Percentiles rank a stretch among this genome's conserved stretches.
Conservation (phyloP, 2,329 filamentous ascomycete genomes). For the Pseudogymnoascus sp. region DNA sequence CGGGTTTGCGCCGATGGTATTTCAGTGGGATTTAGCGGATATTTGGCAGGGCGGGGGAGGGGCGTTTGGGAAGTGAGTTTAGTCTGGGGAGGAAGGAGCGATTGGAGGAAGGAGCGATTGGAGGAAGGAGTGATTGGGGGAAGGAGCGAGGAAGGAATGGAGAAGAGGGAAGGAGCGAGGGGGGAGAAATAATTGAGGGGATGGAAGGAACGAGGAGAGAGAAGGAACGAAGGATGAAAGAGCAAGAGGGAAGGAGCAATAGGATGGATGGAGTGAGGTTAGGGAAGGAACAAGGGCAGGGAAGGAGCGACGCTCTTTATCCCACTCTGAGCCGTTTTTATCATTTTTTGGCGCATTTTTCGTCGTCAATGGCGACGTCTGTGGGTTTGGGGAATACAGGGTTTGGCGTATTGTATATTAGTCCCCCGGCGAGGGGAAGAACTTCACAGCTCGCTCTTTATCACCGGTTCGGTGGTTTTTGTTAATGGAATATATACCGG, state of each 20-base stretch:
- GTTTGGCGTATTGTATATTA: neutral
- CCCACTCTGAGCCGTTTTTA: neutral
- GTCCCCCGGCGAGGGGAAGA: neutral
- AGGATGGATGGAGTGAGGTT: neutral
- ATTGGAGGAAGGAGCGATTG: neutral
- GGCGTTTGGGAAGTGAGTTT: neutral
- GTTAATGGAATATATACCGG: conserved; percentile 13
- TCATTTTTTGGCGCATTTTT: neutral
- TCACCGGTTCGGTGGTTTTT: conserved; percentile 55
- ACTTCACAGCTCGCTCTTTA: conserved; percentile 1
- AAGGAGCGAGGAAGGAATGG: neutral
- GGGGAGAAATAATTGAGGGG: neutral
- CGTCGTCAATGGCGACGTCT: neutral
- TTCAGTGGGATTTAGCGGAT: conserved; percentile 7
- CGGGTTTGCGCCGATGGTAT: neutral
- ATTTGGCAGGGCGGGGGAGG: neutral
- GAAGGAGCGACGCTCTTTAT: neutral
- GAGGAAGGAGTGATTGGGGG: neutral
- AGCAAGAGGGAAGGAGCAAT: neutral
- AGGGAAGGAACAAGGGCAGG: neutral
- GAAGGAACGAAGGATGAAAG: neutral
- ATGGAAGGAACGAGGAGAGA: neutral
- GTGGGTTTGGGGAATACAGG: neutral
- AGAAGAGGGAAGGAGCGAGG: neutral
- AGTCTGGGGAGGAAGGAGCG: neutral